Evolutionary conservation across 164 flowering plant species (phyloP).

Genomic region (Magnolia sinica): DNA sequence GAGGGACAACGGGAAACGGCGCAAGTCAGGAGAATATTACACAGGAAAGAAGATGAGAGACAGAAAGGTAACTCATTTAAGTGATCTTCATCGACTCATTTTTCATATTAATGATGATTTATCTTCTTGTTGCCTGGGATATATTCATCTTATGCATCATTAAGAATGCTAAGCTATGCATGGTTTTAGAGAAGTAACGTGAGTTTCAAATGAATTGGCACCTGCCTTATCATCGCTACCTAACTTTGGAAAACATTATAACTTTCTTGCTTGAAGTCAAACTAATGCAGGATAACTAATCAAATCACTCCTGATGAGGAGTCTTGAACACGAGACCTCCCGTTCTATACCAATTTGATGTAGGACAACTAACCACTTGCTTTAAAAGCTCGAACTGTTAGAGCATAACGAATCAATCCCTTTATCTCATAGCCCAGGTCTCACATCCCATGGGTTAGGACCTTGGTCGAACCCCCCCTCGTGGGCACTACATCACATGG

Average conservation of each 20-base stretch:
- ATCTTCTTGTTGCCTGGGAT: not conserved
- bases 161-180: not conserved
- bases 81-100: not conserved
- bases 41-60: conserved; percentile 57
- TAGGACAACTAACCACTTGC: too few species aligned
- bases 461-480: too few species aligned
- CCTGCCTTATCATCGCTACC: not conserved
- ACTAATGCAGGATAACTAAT: not conserved
- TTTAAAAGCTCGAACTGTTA: too few species aligned
- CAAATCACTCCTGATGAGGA: too few species aligned
- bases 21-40: conserved; percentile 66
- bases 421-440: too few species aligned
- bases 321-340: too few species aligned
- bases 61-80: conserved; percentile 57
- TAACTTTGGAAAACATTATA: not conserved
- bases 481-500: too few species aligned
- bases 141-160: not conserved
- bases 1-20: conserved; percentile 57
- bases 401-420: too few species aligned
- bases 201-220: not conserved
- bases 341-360: too few species aligned
- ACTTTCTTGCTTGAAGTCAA: not conserved
- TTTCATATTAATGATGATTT: not conserved
- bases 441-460: too few species aligned
- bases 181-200: not conserved